Conservation (phyloP, 768 basidiomycete genomes). For the Cyclocybe aegerita region DNA sequence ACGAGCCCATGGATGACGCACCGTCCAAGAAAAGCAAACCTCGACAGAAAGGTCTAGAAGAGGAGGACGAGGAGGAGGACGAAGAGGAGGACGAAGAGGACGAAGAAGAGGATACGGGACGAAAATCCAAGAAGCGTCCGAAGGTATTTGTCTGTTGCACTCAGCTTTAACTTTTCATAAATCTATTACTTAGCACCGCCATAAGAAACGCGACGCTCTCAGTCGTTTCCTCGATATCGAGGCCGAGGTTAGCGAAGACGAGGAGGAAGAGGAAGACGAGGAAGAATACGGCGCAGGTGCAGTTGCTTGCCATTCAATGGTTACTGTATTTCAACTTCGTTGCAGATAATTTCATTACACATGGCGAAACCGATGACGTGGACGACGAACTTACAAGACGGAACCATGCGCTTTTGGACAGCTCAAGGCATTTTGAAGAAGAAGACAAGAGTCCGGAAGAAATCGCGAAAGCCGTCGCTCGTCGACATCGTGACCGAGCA, state of each 20-base stretch:
- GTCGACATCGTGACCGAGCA: slow-evolving; percentile 69
- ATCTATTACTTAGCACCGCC: slow-evolving; percentile 48
- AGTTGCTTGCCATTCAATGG: slow-evolving; percentile 14
- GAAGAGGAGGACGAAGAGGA: slow-evolving; percentile 47
- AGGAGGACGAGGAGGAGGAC: slow-evolving; percentile 14
- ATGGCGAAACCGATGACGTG: slow-evolving; percentile 52
- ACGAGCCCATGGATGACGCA: slow-evolving; percentile 41
- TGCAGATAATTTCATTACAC: slow-evolving; percentile 72
- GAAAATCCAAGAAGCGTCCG: slow-evolving; percentile 55
- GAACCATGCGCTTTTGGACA: slow-evolving; percentile 69
- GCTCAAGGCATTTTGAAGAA: slow-evolving; percentile 60
- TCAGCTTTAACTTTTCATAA: slow-evolving; percentile 2
- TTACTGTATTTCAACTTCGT: slow-evolving; percentile 8
- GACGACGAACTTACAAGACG: slow-evolving; percentile 58
- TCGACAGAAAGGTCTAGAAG: slow-evolving; percentile 17
- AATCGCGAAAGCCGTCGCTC: slow-evolving; percentile 79
- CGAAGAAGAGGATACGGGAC: slow-evolving; percentile 47
- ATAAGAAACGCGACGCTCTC: slow-evolving; percentile 54
- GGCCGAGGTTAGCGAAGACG: slow-evolving; percentile 95
- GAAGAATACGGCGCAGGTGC: slow-evolving; percentile 62
- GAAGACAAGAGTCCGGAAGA: slow-evolving; percentile 79
- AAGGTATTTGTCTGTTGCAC: slow-evolving; percentile 43
- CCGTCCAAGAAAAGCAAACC: slow-evolving; percentile 26
- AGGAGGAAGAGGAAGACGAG: slow-evolving; percentile 89
- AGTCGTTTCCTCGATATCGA: slow-evolving; percentile 94